Percentiles rank a stretch among this genome's conserved stretches.
Evolutionary conservation across 108 stramenopile species (phyloP).

Genomic region (Skeletonema menzelii): DNA sequence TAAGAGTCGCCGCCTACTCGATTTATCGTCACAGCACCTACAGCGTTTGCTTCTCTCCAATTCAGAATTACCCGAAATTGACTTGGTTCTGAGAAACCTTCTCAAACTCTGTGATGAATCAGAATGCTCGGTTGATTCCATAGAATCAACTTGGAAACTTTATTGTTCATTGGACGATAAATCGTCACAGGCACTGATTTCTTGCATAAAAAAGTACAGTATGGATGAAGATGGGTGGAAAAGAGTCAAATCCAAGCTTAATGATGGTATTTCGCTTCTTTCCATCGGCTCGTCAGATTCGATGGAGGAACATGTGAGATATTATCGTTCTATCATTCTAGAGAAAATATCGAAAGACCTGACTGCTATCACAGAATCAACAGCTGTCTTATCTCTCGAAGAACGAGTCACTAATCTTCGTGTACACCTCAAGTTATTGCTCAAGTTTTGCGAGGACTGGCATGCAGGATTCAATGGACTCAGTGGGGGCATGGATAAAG

Average conservation of each 20-base stretch:
- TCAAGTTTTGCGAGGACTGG: conserved; percentile 26
- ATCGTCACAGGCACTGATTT: conserved; percentile 24
- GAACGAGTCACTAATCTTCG: conserved; percentile 6
- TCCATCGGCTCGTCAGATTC: conserved; percentile 20
- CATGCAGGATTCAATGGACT: conserved; percentile 21
- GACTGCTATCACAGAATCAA: neutral
- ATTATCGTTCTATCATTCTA: conserved; percentile 10
- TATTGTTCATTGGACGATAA: conserved; percentile 30
- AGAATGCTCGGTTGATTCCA: neutral
- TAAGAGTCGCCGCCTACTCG: conserved; percentile 7
- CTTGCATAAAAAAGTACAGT: conserved; percentile 5
- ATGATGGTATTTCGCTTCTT: conserved; percentile 13
- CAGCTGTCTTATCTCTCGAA: conserved; percentile 8
- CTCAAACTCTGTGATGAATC: conserved; percentile 9
- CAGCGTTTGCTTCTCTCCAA: conserved; percentile 15
- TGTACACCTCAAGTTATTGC: conserved; percentile 15
- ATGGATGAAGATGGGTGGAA: conserved; percentile 15
- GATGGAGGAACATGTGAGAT: conserved; percentile 17
- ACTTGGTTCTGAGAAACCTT: conserved; percentile 15
- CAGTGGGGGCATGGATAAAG: conserved; percentile 29
- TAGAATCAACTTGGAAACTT: conserved; percentile 9
- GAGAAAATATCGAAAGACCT: conserved; percentile 9
- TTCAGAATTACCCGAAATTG: conserved; percentile 12
- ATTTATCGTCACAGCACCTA: conserved; percentile 23
- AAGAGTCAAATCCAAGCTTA: neutral